A percentile compares a stretch with the other conserved stretches of the same genome.
These are phyloP conservation scores for Biscogniauxia marginata DNA, from an alignment of 2,329 filamentous ascomycete genomes.

Conservation along the genomic window DNA sequence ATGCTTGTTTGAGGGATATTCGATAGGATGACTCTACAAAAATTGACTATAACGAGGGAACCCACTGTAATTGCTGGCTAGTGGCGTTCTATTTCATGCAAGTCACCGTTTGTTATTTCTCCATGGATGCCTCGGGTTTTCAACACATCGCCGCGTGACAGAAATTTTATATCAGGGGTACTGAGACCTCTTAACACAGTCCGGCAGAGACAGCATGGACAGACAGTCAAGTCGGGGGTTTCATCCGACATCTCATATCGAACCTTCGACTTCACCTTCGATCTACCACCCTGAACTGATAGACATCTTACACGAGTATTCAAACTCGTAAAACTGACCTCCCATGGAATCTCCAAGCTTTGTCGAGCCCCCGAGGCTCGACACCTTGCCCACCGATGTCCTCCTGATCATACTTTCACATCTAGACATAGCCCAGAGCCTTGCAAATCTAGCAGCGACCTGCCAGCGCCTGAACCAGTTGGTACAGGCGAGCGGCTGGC, in stretches of 20 bases:
- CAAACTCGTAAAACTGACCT: background rate
- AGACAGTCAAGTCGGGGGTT: too few relatives aligned
- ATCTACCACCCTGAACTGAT: background rate
- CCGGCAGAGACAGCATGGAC: too few relatives aligned
- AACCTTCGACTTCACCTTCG: background rate
- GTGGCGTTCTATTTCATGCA: too few relatives aligned
- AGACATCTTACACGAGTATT: background rate
- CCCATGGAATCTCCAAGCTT: conserved; percentile 14
- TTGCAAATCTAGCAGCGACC: conserved; percentile 41
- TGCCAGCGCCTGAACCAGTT: conserved; percentile 41
- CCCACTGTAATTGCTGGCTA: too few relatives aligned
- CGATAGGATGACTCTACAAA: too few relatives aligned
- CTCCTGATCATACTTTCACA: conserved; percentile 47
- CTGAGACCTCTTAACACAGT: too few relatives aligned
- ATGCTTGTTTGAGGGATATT: too few relatives aligned
- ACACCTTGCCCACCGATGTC: conserved; percentile 49
- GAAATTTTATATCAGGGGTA: too few relatives aligned
- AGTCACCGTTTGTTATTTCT: too few relatives aligned
- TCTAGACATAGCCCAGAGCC: conserved; percentile 48
- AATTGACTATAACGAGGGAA: too few relatives aligned
- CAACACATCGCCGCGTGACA: too few relatives aligned
- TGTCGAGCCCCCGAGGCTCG: conserved; percentile 32
- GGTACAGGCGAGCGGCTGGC: conserved; percentile 47
- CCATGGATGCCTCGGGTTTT: too few relatives aligned
- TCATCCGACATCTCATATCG: background rate